Evolutionary conservation across 2,329 filamentous ascomycete species (phyloP).

Genomic region (Erysiphe pisi): DNA sequence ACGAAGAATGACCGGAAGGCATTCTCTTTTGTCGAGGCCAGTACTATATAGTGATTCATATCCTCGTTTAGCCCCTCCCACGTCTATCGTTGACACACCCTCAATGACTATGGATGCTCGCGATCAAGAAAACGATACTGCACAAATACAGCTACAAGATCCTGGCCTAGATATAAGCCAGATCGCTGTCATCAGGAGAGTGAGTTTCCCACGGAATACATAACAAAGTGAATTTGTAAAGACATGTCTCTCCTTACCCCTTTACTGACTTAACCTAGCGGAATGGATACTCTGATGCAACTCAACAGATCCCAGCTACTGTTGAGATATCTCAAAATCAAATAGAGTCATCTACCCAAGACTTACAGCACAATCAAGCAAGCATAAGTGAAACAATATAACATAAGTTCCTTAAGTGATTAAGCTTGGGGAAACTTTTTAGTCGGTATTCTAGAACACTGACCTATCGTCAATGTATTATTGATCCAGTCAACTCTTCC

Average conservation of each 20-base stretch:
- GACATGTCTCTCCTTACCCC: neutral
- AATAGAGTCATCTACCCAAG: neutral
- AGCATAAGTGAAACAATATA: neutral
- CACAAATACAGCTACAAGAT: neutral
- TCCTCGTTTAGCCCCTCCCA: neutral
- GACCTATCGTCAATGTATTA: neutral
- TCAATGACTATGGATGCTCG: neutral
- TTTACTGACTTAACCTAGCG: neutral
- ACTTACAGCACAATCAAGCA: neutral
- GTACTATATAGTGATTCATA: neutral
- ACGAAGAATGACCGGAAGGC: neutral
- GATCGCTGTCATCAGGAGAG: neutral
- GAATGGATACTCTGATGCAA: neutral
- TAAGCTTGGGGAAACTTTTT: neutral
- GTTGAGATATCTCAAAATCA: neutral
- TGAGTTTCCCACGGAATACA: neutral
- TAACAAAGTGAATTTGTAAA: too few species aligned
- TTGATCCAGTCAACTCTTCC: neutral
- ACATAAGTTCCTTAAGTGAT: neutral
- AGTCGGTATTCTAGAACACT: neutral
- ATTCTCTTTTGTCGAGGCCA: neutral
- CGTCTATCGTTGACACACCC: neutral
- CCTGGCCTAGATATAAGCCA: neutral
- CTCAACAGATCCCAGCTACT: neutral
- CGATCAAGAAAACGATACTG: neutral